Conservation (phyloP, 371 early-diverging fungal genomes). For the Fennellomyces sp. region DNA sequence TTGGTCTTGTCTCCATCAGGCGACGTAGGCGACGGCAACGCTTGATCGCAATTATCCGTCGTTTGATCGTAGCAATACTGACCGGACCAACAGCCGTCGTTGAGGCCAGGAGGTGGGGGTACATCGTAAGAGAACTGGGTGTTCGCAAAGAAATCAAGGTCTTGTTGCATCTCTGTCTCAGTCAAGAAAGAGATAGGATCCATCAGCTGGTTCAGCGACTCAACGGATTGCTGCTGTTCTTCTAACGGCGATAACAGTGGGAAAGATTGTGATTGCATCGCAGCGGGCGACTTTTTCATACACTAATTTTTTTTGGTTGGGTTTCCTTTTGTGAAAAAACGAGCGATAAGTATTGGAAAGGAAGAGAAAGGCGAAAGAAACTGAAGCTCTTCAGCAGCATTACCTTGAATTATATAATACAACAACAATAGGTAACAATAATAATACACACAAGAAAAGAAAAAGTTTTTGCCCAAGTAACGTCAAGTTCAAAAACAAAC, state of each 20-base stretch:
- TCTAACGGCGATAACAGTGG: not conserved
- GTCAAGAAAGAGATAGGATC: constrained; percentile 37
- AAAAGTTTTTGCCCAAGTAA: constrained; percentile 1
- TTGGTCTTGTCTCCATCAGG: too few species aligned
- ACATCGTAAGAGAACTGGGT: constrained; percentile 51
- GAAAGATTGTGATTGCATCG: constrained; percentile 12
- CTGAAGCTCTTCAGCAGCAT: too few species aligned
- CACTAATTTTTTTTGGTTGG: not conserved
- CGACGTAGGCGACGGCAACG: not conserved
- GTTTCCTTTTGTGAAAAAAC: not conserved
- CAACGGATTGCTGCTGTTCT: constrained; percentile 10
- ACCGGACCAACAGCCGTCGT: not conserved
- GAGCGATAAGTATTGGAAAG: not conserved
- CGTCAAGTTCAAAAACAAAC: not conserved
- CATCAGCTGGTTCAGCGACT: constrained; percentile 36
- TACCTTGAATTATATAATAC: not conserved
- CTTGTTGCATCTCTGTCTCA: constrained; percentile 38
- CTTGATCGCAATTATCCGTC: not conserved
- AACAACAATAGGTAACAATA: not conserved
- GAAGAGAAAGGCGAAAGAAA: not conserved
- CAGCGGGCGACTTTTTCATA: not conserved
- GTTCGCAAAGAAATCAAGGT: constrained; percentile 50
- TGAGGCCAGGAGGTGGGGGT: not conserved
- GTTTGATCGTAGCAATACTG: not conserved
- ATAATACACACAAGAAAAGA: not conserved